Evolutionary conservation across 306 rosid genomes (phyloP).

Genomic region (Inga laurina): DNA sequence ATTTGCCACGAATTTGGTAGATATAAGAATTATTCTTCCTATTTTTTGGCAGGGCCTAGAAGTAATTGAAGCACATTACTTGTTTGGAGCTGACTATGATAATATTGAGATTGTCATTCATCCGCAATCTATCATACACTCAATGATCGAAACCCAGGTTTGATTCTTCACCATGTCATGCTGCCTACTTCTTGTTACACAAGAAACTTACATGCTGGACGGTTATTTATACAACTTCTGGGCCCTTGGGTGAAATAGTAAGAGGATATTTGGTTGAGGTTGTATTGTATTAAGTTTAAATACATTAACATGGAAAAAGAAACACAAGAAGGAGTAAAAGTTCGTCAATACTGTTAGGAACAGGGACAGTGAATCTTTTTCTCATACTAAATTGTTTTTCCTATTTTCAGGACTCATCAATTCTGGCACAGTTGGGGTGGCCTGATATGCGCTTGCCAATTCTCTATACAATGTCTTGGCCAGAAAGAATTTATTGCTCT

Average conservation of each 20-base stretch:
- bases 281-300: not conserved
- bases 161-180: constrained; percentile 20
- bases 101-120: constrained; percentile 89
- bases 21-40: constrained; percentile 21
- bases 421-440: constrained; percentile 97
- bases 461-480: constrained; percentile 98
- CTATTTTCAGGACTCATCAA: constrained; percentile 83
- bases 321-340: not conserved
- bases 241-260: constrained; percentile 13
- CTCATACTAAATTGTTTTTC: constrained; percentile 5
- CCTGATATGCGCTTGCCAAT: constrained; percentile 99
- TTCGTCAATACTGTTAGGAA: too few relatives aligned
- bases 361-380: not conserved
- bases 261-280: not conserved
- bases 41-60: constrained; percentile 76
- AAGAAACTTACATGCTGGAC: not conserved
- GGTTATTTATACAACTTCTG: constrained; percentile 3
- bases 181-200: constrained; percentile 10
- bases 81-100: constrained; percentile 93
- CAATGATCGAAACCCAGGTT: constrained; percentile 98
- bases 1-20: constrained; percentile 16
- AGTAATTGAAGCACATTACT: constrained; percentile 98
- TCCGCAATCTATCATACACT: constrained; percentile 95
- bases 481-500: constrained; percentile 88
- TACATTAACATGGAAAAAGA: constrained; percentile 8